Evolutionary conservation across 768 basidiomycete species (phyloP).

Genomic region (Serendipita vermifera): DNA sequence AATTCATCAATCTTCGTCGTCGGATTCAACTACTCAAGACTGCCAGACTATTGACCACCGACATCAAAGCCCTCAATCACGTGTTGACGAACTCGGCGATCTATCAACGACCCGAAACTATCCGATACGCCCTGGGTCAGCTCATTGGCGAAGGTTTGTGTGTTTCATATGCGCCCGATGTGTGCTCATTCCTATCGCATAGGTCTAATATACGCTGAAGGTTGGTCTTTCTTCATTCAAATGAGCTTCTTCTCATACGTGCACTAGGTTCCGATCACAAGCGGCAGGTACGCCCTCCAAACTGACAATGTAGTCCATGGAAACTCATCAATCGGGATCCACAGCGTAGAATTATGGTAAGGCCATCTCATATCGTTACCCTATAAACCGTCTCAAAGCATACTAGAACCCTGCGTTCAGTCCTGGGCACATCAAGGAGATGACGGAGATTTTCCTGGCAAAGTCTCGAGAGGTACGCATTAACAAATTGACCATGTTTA

Average conservation of each 20-base stretch:
- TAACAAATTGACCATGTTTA: background rate
- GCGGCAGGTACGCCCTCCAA: no score
- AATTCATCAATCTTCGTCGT: no score
- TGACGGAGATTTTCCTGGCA: background rate
- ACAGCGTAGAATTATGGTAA: conserved; percentile 5
- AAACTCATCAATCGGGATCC: no score
- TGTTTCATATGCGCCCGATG: background rate
- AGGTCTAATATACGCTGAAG: conserved; percentile 3
- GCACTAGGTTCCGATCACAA: background rate
- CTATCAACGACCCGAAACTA: background rate
- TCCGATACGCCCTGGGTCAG: background rate
- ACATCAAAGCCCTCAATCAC: background rate
- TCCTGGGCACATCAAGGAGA: background rate
- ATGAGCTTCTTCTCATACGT: background rate
- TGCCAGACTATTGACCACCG: background rate
- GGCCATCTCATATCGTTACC: background rate
- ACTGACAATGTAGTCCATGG: no score
- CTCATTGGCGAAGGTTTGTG: background rate
- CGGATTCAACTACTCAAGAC: no score
- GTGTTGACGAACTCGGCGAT: background rate
- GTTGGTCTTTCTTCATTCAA: background rate
- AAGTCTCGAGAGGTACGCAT: background rate
- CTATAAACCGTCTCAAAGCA: background rate
- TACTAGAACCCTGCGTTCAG: background rate
- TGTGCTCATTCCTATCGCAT: background rate